Conservation (phyloP, 78 protist genomes). For the Polysphondylium violaceum region DNA sequence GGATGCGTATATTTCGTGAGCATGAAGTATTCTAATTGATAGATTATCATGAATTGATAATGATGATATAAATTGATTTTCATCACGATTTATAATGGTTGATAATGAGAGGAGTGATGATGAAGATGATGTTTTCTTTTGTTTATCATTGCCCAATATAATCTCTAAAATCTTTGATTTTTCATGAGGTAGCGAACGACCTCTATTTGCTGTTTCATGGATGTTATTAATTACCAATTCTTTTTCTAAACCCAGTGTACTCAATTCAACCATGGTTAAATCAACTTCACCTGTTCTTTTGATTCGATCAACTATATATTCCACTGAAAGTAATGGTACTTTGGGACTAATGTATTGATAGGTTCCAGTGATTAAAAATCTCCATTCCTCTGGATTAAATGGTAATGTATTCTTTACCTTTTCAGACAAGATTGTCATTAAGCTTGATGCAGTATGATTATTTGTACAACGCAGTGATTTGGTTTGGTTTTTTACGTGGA, state of each 20-base stretch:
- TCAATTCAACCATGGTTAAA: slow-evolving; percentile 47
- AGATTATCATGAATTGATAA: slow-evolving; percentile 22
- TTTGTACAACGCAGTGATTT: slow-evolving; percentile 49
- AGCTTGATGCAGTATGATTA: slow-evolving; percentile 57
- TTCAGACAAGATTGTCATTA: slow-evolving; percentile 59
- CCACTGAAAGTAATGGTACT: slow-evolving; percentile 53
- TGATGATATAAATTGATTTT: slow-evolving; percentile 14
- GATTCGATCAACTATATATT: slow-evolving; percentile 38
- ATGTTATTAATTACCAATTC: neutral
- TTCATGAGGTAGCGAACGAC: no score
- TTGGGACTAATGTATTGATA: slow-evolving; percentile 46
- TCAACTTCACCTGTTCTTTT: slow-evolving; percentile 71
- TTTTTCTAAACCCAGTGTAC: slow-evolving; percentile 3
- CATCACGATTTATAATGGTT: neutral
- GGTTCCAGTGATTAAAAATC: slow-evolving; percentile 54
- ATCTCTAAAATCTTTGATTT: no score
- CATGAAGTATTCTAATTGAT: slow-evolving; percentile 50
- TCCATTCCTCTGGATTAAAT: slow-evolving; percentile 4
- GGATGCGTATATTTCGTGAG: slow-evolving; percentile 53
- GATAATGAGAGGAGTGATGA: neutral
- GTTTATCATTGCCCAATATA: neutral
- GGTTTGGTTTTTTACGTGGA: slow-evolving; percentile 53
- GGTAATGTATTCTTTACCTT: slow-evolving; percentile 53
- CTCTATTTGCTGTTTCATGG: neutral
- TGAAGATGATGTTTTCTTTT: neutral